Evolutionary conservation across 306 rosid species (phyloP), one percentile per base, ranked within the genome.

Genomic region (Trifolium dubium): DNA sequence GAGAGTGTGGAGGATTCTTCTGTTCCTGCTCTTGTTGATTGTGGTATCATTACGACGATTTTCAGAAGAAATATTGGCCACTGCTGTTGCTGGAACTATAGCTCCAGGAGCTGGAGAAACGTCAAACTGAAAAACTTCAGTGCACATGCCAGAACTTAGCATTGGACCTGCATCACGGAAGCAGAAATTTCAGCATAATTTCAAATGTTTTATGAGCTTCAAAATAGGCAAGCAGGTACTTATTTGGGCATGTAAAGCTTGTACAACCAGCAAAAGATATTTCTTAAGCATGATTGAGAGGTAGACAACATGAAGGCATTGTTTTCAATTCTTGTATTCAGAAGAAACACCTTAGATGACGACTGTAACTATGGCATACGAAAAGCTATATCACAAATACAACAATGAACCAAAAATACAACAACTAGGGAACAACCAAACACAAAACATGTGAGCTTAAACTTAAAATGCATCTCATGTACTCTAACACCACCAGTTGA

Each of bases 81-180:
- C 89, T 62, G 97, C 41, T 51, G 99, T 72, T 54, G 92, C 98
- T n/a, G 96, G 92, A 71, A 95, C 75, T 63, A 95, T 89, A 65
- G 93, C 96, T 58, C 97, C 99, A 15, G 96, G 85, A 47, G 79
- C 37, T 37, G 96, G 89, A 2, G 93, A 95, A 51, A 73, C 87
- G 65, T 95, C 97, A 67, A 95, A 95, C 86, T 90, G 99, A 69
- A 95, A 95, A 79, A 92, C 97, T 83, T 95, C 99, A 6, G 95
- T 92, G 88, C 99, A 95, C 93, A 85, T 81, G 67, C 99, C 99
- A 32, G 99, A 95, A 76, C 99, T 90, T 88, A 95, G 71, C 93
- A 95, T 77, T 46, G 99, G 96, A 15, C 96, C 99, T 90, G 83
- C 77, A 85, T 46, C 73, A 79, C 40, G n/a, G 64, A 76, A 64